These are phyloP conservation scores for Botrytis squamosa DNA, from an alignment of 2,329 filamentous ascomycete genomes.

Conservation along the genomic window DNA sequence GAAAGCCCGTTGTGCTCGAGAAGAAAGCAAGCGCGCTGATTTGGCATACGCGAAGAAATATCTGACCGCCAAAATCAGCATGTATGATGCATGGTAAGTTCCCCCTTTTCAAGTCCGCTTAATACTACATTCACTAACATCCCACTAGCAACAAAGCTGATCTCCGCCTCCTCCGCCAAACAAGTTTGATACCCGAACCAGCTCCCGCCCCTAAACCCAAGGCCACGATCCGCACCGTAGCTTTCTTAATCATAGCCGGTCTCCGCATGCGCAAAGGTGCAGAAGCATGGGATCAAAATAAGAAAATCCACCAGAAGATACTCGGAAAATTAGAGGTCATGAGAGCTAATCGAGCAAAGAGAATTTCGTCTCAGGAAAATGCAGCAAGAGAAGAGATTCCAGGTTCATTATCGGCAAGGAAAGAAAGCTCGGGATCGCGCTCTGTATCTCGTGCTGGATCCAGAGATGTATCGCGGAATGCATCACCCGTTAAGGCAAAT, in stretches of 20 bases:
- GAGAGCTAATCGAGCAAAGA: conserved; percentile 21
- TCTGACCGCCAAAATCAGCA: conserved; percentile 73
- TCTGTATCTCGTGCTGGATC: not conserved
- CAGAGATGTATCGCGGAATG: conserved; percentile 9
- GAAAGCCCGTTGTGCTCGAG: conserved; percentile 75
- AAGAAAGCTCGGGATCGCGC: not conserved
- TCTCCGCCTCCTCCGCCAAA: conserved; percentile 78
- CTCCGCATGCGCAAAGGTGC: conserved; percentile 51
- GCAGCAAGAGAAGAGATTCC: conserved; percentile 2
- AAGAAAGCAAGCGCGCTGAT: conserved; percentile 75
- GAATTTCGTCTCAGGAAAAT: not conserved
- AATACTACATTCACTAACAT: conserved; percentile 24
- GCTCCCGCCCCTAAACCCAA: conserved; percentile 22
- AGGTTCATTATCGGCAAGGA: not conserved
- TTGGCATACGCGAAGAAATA: conserved; percentile 85
- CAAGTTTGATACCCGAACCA: conserved; percentile 57
- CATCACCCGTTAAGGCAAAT: conserved; percentile 9
- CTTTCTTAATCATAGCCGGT: conserved; percentile 48
- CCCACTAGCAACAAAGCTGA: conserved; percentile 81
- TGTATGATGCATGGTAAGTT: conserved; percentile 87
- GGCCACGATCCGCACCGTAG: conserved; percentile 47
- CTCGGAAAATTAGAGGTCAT: conserved; percentile 34
- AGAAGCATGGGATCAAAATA: conserved; percentile 50
- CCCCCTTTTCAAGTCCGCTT: conserved; percentile 17
- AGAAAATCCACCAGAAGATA: conserved; percentile 45